These are phyloP conservation scores for Dictyostelium firmibasis DNA, from an alignment of 78 protist genomes.

Conservation along the genomic window DNA sequence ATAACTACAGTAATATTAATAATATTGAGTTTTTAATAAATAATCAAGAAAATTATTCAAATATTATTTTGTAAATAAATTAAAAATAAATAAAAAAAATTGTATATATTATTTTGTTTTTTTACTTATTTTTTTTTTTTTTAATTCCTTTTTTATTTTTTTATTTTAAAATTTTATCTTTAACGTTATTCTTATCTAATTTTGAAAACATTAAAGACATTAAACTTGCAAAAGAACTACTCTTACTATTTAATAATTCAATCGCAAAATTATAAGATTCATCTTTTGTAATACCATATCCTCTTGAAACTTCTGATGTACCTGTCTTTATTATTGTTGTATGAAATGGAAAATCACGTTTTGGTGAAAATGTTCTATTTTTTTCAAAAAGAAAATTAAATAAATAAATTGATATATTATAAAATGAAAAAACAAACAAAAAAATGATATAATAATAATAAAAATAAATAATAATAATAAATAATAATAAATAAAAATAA, in stretches of 20 bases:
- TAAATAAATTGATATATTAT: too few species aligned
- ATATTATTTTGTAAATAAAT: background rate
- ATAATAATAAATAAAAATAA: background rate
- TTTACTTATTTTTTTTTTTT: background rate
- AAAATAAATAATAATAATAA: background rate
- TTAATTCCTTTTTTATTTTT: background rate
- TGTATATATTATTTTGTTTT: background rate
- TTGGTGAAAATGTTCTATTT: background rate
- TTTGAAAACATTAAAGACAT: background rate
- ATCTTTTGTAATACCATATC: background rate
- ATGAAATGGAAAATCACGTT: background rate
- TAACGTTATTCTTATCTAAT: background rate
- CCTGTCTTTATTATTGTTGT: background rate
- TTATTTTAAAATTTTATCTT: background rate
- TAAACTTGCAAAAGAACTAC: background rate
- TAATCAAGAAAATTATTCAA: background rate
- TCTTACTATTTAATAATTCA: background rate
- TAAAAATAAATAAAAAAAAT: background rate
- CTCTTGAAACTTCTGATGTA: background rate
- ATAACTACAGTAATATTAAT: background rate
- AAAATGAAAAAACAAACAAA: background rate
- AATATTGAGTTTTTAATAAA: background rate
- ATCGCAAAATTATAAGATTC: constrained; percentile 10
- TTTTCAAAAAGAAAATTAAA: too few species aligned
- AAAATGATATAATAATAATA: background rate